Conservation (phyloP, 306 rosid species). For the Geum urbanum region DNA sequence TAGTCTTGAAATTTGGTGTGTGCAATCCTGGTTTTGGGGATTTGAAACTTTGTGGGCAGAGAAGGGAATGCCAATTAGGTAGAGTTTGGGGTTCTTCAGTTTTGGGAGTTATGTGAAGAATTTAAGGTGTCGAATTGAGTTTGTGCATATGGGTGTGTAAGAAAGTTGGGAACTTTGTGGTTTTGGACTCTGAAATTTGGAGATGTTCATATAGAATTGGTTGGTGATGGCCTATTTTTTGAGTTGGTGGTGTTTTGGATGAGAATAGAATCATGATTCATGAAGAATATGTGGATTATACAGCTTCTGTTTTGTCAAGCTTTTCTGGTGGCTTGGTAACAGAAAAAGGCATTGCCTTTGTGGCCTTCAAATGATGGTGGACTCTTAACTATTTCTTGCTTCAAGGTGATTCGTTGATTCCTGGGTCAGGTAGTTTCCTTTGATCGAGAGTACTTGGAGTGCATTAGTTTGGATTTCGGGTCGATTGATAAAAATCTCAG, state of each 20-base stretch:
- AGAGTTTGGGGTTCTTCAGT: neutral
- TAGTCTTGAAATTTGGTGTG: conserved; percentile 12
- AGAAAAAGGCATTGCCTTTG: conserved; percentile 11
- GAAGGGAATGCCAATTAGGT: neutral
- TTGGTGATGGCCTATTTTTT: conserved; percentile 3
- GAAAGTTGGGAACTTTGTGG: conserved; percentile 4
- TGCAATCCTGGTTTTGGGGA: conserved; percentile 12
- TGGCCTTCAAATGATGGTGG: conserved; percentile 11
- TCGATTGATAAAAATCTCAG: neutral
- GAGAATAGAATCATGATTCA: conserved; percentile 6
- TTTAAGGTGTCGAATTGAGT: conserved; percentile 5
- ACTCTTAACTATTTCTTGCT: neutral
- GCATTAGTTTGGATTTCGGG: neutral
- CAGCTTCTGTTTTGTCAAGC: neutral
- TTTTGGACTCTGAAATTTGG: neutral
- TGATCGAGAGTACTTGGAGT: conserved; percentile 12
- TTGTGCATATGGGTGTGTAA: conserved; percentile 6
- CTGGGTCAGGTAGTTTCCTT: conserved; percentile 16
- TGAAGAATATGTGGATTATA: conserved; percentile 2
- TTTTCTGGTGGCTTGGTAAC: conserved; percentile 3
- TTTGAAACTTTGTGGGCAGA: conserved; percentile 1
- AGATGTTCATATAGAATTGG: neutral
- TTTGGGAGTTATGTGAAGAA: neutral
- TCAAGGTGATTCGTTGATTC: conserved; percentile 5
- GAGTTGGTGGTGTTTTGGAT: neutral